These are phyloP conservation scores for Alternaria metachromatica DNA, from an alignment of 2,329 filamentous ascomycete genomes.

Conservation along the genomic window DNA sequence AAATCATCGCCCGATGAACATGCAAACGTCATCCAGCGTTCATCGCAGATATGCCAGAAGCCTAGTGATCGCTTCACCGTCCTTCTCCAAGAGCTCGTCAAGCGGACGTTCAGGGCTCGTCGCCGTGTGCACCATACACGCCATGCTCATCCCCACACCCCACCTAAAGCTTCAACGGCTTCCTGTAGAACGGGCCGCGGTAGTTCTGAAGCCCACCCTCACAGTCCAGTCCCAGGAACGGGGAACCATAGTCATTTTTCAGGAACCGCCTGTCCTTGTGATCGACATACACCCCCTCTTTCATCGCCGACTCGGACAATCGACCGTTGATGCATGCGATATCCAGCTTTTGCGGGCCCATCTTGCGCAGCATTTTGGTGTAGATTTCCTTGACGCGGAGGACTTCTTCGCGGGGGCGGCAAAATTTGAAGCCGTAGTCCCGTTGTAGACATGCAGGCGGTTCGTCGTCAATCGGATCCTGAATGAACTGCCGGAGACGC, in stretches of 20 bases:
- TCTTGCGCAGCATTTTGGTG: slow-evolving; percentile 2
- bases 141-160: background rate
- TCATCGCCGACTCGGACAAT: slow-evolving; percentile 8
- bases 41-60: background rate
- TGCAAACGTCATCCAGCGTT: background rate
- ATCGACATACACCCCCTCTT: background rate
- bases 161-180: background rate
- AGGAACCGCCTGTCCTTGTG: slow-evolving; percentile 6
- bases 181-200: slow-evolving; percentile 7
- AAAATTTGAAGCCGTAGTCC: slow-evolving; percentile 29
- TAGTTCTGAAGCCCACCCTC: background rate
- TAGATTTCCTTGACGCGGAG: slow-evolving; percentile 23
- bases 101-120: too few relatives aligned
- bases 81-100: background rate
- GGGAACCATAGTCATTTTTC: slow-evolving; percentile 11
- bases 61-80: too few relatives aligned
- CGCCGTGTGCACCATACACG: background rate
- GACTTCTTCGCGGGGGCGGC: slow-evolving; percentile 23
- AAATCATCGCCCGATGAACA: accelerated
- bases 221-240: slow-evolving; percentile 13
- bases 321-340: slow-evolving; percentile 8
- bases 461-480: background rate
- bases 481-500: slow-evolving; percentile 26
- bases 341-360: slow-evolving; percentile 14
- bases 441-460: slow-evolving; percentile 12